Evolutionary conservation across 257 asterid species (phyloP).

Genomic region (Prunella vulgaris): DNA sequence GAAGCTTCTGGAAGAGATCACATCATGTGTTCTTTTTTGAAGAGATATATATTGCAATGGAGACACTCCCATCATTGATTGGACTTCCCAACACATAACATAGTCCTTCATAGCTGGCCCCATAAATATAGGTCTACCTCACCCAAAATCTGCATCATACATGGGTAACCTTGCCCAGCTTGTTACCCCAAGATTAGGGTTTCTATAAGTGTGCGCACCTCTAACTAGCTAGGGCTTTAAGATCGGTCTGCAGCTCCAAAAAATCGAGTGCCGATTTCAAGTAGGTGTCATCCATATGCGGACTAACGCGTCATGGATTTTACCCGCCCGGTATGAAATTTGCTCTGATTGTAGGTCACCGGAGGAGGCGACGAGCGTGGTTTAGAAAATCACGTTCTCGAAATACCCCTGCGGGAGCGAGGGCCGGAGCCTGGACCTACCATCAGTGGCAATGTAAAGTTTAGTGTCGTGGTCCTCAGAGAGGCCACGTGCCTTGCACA

Average conservation of each 20-base stretch:
- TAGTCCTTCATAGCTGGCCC: conserved; percentile 76
- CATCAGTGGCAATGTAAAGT: conserved; percentile 58
- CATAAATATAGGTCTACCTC: conserved; percentile 71
- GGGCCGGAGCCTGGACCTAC: conserved; percentile 54
- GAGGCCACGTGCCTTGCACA: conserved; percentile 53
- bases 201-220: conserved; percentile 60
- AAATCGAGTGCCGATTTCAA: conserved; percentile 66
- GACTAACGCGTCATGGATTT: conserved; percentile 47
- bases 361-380: conserved; percentile 41
- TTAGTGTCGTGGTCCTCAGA: conserved; percentile 39
- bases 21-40: conserved; percentile 55
- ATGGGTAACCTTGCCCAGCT: conserved; percentile 75
- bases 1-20: conserved; percentile 42
- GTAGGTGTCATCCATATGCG: conserved; percentile 65
- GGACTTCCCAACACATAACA: conserved; percentile 62
- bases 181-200: conserved; percentile 72
- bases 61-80: conserved; percentile 51
- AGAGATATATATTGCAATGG: conserved; percentile 55
- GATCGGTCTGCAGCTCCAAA: conserved; percentile 60
- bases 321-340: conserved; percentile 47
- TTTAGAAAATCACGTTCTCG: conserved; percentile 65
- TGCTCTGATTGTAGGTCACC: conserved; percentile 55
- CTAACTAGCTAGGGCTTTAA: conserved; percentile 55
- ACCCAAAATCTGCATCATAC: conserved; percentile 76
- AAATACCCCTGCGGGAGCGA: conserved; percentile 63